phyloP scores from a whole-genome alignment of 176 grass and related monocot species.

The Aegilops tauschii region DNA sequence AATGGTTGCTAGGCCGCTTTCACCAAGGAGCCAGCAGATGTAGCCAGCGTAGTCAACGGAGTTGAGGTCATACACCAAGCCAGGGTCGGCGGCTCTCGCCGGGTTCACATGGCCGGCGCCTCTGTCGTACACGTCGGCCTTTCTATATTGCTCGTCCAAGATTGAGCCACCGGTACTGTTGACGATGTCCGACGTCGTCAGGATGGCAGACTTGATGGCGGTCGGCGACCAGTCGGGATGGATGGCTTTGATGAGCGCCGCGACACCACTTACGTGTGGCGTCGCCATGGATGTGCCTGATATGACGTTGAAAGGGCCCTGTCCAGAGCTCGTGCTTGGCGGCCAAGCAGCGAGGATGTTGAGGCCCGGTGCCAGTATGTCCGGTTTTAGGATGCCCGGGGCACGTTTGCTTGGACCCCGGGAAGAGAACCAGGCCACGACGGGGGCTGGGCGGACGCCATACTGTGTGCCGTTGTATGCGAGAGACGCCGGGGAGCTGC shows the following conservation, averaged over 20 bases:
- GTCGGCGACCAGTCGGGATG: slow-evolving; percentile 36
- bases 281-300: slow-evolving; percentile 61
- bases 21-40: neutral
- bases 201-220: slow-evolving; percentile 44
- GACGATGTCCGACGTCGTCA: slow-evolving; percentile 36
- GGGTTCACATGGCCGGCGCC: neutral
- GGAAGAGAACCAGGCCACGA: slow-evolving; percentile 40
- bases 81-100: neutral
- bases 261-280: slow-evolving; percentile 45
- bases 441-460: slow-evolving; percentile 20
- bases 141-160: neutral
- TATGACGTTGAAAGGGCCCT: slow-evolving; percentile 25
- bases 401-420: slow-evolving; percentile 12
- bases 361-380: slow-evolving; percentile 49
- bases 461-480: slow-evolving; percentile 13
- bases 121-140: neutral
- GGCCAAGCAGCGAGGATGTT: slow-evolving; percentile 58
- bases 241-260: slow-evolving; percentile 36
- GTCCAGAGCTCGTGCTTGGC: neutral
- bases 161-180: neutral
- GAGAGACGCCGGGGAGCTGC: neutral
- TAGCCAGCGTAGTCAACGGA: neutral
- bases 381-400: slow-evolving; percentile 52
- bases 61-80: neutral
- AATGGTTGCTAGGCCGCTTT: neutral